A percentile compares a stretch with the other conserved stretches of the same genome.
phyloP scores from a whole-genome alignment of 2,329 filamentous ascomycete species.

The Cordyceps tenuipes region DNA sequence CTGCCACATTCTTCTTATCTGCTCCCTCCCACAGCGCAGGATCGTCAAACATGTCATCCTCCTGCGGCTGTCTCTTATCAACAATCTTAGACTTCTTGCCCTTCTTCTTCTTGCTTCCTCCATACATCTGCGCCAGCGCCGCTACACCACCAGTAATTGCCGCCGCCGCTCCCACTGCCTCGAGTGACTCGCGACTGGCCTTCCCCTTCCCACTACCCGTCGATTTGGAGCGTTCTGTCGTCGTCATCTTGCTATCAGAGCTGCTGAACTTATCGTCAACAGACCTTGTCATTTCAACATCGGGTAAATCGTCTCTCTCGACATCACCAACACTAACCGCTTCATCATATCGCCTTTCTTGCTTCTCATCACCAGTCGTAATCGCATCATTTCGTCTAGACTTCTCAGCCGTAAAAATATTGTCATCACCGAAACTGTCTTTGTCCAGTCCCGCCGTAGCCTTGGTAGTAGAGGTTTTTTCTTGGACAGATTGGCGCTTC shows the following conservation, averaged over 20 bases:
- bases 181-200: conserved; percentile 1
- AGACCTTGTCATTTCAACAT: conserved; percentile 11
- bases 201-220: background rate
- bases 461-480: background rate
- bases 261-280: conserved; percentile 11
- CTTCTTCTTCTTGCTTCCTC: conserved; percentile 22
- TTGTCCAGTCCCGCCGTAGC: conserved; percentile 15
- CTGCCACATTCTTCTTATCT: conserved; percentile 28
- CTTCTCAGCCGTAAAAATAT: conserved; percentile 14
- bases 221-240: background rate
- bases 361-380: conserved; percentile 9
- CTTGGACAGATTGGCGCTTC: conserved; percentile 21
- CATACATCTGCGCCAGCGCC: conserved; percentile 28
- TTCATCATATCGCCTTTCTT: conserved; percentile 11
- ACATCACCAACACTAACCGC: conserved; percentile 13
- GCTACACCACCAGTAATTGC: conserved; percentile 23
- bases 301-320: conserved; percentile 8
- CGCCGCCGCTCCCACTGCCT: conserved; percentile 19
- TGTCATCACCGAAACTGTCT: conserved; percentile 19
- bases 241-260: conserved; percentile 7
- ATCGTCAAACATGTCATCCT: conserved; percentile 39
- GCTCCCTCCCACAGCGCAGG: conserved; percentile 35
- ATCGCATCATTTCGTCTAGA: background rate
- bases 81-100: conserved; percentile 31
- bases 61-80: conserved; percentile 30